Percentiles rank a stretch among this genome's conserved stretches.
These are phyloP conservation scores for Colletotrichum horii DNA, from an alignment of 2,329 filamentous ascomycete species.

Conservation along the genomic window DNA sequence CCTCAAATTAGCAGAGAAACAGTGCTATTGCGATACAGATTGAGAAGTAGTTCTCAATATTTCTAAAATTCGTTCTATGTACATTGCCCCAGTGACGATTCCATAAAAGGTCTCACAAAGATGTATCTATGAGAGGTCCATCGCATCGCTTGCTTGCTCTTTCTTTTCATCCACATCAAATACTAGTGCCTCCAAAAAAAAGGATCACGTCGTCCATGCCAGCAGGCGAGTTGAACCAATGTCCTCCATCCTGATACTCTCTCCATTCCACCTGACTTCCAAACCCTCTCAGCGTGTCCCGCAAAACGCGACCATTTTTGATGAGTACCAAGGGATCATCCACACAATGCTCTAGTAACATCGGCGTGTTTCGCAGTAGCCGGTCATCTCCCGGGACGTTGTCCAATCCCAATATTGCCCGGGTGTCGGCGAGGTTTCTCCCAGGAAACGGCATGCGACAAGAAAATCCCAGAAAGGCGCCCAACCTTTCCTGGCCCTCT, in stretches of 20 bases:
- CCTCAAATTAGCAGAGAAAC: neutral
- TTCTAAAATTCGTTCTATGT: neutral
- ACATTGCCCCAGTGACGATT: neutral
- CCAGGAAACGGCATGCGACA: conserved; percentile 40
- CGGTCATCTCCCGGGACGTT: conserved; percentile 27
- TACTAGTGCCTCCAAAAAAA: conserved; percentile 33
- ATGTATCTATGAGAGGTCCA: neutral
- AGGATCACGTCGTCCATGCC: conserved; percentile 46
- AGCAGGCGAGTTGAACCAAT: conserved; percentile 48
- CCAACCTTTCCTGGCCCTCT: conserved; percentile 22
- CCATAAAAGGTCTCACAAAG: neutral
- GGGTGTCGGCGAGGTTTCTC: conserved; percentile 32
- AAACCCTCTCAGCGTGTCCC: conserved; percentile 38
- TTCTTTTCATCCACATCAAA: neutral
- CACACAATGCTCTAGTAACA: conserved; percentile 49
- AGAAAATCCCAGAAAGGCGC: conserved; percentile 43
- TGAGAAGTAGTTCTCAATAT: neutral
- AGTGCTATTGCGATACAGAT: neutral
- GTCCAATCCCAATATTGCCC: conserved; percentile 34
- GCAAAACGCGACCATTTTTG: conserved; percentile 37
- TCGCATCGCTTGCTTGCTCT: neutral
- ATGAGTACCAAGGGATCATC: conserved; percentile 48
- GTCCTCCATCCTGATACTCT: conserved; percentile 46
- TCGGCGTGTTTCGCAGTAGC: conserved; percentile 45
- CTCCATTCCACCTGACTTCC: conserved; percentile 44